A percentile compares a stretch with the other conserved stretches of the same genome.
Conservation (phyloP, 2,329 filamentous ascomycete genomes). For the Aspergillus flavus region DNA sequence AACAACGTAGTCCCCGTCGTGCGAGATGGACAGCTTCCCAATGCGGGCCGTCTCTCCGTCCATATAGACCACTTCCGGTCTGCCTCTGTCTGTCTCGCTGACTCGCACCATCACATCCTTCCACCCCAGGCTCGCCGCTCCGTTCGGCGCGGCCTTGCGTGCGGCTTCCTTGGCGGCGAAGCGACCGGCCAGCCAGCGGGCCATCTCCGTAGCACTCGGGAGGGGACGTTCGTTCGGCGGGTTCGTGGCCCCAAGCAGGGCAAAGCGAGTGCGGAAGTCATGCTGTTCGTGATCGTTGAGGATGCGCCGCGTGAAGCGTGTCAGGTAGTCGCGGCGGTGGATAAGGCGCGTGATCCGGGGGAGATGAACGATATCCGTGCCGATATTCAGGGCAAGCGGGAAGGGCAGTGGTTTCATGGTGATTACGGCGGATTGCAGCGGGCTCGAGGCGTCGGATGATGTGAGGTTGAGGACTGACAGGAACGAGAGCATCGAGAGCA, state of each 20-base stretch:
- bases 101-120: constrained; percentile 59
- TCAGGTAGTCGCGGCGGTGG: constrained; percentile 41
- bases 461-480: neutral
- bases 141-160: constrained; percentile 66
- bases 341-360: constrained; percentile 63
- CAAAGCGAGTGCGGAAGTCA: constrained; percentile 41
- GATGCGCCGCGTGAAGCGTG: constrained; percentile 44
- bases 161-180: constrained; percentile 76
- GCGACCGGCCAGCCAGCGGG: constrained; percentile 51
- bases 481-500: neutral
- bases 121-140: constrained; percentile 60
- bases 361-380: constrained; percentile 77
- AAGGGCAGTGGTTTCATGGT: constrained; percentile 52
- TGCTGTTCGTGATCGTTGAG: constrained; percentile 43
- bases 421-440: neutral
- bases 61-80: constrained; percentile 44
- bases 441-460: neutral
- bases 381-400: constrained; percentile 68
- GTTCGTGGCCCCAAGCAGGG: constrained; percentile 12
- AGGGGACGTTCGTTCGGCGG: neutral
- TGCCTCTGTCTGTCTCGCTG: constrained; percentile 26
- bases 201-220: constrained; percentile 32
- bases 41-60: constrained; percentile 42
- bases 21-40: constrained; percentile 78
- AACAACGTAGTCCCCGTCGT: constrained; percentile 78